A percentile compares a stretch with the other conserved stretches of the same genome.
Evolutionary conservation across 148 eudicot genomes (phyloP).

Genomic region (Rhododendron williamsianum): DNA sequence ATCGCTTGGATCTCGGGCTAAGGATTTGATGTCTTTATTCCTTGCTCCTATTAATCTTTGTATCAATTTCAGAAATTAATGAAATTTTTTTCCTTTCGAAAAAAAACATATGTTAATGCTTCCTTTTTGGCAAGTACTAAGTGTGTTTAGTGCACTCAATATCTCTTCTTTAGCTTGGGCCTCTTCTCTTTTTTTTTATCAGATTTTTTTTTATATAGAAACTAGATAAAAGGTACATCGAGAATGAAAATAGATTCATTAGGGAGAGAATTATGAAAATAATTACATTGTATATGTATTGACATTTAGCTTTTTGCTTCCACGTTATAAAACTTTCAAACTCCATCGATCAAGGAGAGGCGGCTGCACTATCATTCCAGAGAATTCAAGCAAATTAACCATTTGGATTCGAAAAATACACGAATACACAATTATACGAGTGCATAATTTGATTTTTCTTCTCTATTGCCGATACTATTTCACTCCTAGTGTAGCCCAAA

Average conservation of each 20-base stretch:
- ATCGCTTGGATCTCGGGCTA: too few species aligned
- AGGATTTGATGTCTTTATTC: too few species aligned
- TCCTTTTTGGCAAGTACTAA: neutral
- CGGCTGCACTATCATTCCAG: neutral
- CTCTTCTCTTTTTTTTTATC: neutral
- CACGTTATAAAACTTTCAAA: neutral
- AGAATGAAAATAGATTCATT: neutral
- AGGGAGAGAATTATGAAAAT: neutral
- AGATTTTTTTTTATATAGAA: too few species aligned
- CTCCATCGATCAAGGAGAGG: neutral
- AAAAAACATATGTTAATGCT: neutral
- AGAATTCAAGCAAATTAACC: neutral
- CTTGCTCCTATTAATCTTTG: too few species aligned
- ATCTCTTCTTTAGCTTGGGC: neutral
- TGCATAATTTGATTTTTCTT: neutral
- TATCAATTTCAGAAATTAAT: too few species aligned
- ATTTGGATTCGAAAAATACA: neutral
- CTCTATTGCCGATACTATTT: too few species aligned
- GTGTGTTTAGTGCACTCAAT: neutral
- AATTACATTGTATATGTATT: neutral
- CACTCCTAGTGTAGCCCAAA: neutral
- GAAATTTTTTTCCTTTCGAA: too few species aligned
- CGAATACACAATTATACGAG: neutral
- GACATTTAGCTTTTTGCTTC: neutral
- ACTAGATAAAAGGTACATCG: too few species aligned